Conservation (phyloP, 805 yeast genomes). For the Pichia phayaonensis region DNA sequence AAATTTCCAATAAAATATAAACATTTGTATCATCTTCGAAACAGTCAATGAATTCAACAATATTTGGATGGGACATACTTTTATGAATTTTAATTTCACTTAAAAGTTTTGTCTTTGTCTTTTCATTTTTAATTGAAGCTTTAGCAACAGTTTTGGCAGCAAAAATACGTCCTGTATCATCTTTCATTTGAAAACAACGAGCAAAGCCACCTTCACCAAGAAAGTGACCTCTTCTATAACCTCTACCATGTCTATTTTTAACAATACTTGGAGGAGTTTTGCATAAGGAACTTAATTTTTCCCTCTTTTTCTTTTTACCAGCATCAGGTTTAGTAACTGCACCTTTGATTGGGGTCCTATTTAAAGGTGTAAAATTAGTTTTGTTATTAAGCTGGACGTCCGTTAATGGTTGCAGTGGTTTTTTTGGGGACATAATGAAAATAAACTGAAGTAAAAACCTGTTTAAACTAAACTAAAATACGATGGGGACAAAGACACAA, state of each 20-base stretch:
- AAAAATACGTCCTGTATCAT: constrained; percentile 73
- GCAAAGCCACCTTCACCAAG: constrained; percentile 99
- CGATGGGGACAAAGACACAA: not conserved
- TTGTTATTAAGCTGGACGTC: constrained; percentile 42
- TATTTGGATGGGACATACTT: constrained; percentile 77
- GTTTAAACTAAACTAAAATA: not conserved
- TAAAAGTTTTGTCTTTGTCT: constrained; percentile 76
- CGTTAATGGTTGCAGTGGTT: constrained; percentile 48
- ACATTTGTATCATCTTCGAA: constrained; percentile 95
- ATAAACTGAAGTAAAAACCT: not conserved
- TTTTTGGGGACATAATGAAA: constrained; percentile 22
- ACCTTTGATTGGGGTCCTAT: constrained; percentile 35
- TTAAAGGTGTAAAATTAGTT: constrained; percentile 24
- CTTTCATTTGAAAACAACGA: constrained; percentile 94
- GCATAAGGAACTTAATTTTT: constrained; percentile 83
- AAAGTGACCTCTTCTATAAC: constrained; percentile 82
- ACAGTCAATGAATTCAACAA: constrained; percentile 91
- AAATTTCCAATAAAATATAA: constrained; percentile 86
- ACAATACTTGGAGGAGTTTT: constrained; percentile 95
- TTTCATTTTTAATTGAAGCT: constrained; percentile 83
- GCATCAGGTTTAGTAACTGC: constrained; percentile 27
- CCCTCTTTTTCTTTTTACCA: constrained; percentile 62
- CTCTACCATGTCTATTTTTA: constrained; percentile 77
- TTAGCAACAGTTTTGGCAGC: constrained; percentile 99
- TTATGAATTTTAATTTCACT: constrained; percentile 95